phyloP scores from a whole-genome alignment of 371 early-diverging fungal genomes.

The Rhizomucor pusillus region DNA sequence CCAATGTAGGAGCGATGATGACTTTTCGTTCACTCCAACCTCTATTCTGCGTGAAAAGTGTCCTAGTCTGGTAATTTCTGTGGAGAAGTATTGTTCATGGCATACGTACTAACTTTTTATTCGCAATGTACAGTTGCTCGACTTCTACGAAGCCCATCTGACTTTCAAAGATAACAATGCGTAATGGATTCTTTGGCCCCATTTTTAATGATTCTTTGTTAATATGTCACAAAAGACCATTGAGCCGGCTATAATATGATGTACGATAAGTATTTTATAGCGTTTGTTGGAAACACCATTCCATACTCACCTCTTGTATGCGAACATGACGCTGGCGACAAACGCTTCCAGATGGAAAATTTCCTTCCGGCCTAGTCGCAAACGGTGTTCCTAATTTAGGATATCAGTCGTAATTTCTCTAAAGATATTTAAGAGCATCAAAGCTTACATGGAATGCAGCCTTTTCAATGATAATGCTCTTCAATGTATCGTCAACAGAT shows the following conservation, averaged over 20 bases:
- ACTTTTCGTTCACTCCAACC: no score
- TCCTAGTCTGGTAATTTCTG: not conserved
- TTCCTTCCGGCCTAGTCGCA: conserved; percentile 86
- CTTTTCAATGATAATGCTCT: conserved; percentile 62
- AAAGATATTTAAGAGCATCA: not conserved
- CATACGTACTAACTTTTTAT: no score
- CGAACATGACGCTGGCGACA: conserved; percentile 83
- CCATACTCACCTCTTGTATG: conserved; percentile 48
- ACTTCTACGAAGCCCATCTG: conserved; percentile 5
- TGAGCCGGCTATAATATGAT: no score
- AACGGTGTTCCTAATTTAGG: conserved; percentile 77
- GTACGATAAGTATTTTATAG: no score
- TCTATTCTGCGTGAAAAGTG: no score
- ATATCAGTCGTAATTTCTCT: not conserved
- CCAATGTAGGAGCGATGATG: no score
- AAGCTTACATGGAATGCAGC: conserved; percentile 80
- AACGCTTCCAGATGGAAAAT: conserved; percentile 99
- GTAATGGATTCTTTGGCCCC: no score
- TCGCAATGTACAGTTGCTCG: not conserved
- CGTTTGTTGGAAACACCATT: no score
- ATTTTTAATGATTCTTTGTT: no score
- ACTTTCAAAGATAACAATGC: no score
- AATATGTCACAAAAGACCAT: no score
- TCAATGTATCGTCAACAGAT: conserved; percentile 60
- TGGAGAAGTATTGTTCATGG: not conserved